A percentile compares a stretch with the other conserved stretches of the same genome.
Conservation (phyloP, 306 rosid genomes). For the Fragaria nilgerrensis region DNA sequence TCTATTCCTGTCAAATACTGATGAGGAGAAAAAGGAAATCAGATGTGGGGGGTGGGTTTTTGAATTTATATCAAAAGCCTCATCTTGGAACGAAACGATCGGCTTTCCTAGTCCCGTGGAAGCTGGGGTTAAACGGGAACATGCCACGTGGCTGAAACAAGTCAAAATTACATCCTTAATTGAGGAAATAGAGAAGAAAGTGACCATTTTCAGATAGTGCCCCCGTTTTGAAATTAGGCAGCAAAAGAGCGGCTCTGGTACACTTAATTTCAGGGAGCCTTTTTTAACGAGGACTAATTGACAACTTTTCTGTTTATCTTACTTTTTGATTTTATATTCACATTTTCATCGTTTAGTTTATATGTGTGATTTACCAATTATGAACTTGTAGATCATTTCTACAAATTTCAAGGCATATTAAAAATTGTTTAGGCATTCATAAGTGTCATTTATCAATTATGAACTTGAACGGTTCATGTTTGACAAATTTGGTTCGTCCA, state of each 20-base stretch:
- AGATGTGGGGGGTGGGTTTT: background rate
- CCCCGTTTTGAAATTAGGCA: background rate
- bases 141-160: constrained; percentile 11
- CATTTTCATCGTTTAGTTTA: too few species aligned
- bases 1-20: background rate
- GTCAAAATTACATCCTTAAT: background rate
- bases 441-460: too few species aligned
- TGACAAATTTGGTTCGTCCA: too few species aligned
- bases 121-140: background rate
- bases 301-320: too few species aligned
- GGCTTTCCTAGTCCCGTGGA: constrained; percentile 19
- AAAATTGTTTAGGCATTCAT: too few species aligned
- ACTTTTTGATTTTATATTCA: too few species aligned
- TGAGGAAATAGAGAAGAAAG: background rate
- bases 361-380: too few species aligned
- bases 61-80: background rate
- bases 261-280: too few species aligned
- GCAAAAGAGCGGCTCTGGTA: background rate
- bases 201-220: background rate
- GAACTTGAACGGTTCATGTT: too few species aligned
- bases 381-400: too few species aligned
- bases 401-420: too few species aligned
- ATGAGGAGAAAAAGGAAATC: background rate
- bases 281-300: accelerated
- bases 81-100: background rate